Percentiles rank a stretch among this genome's conserved stretches.
Conservation (phyloP, 2,329 filamentous ascomycete genomes). For the Colletotrichum coccodes region DNA sequence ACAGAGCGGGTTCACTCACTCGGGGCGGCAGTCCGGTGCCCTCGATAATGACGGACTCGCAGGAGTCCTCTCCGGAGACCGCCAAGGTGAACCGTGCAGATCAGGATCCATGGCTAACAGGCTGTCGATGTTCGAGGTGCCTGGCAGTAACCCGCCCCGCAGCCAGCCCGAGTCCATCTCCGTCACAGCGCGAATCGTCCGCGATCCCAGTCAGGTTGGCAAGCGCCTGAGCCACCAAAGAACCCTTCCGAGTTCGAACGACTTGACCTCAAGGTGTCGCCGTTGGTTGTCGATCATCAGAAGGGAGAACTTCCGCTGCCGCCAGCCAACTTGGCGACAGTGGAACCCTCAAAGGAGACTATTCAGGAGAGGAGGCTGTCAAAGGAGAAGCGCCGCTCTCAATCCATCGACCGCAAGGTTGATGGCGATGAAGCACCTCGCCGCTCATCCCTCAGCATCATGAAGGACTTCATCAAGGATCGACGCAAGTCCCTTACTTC, state of each 20-base stretch:
- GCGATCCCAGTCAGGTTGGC: conserved; percentile 64
- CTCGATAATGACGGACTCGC: conserved; percentile 49
- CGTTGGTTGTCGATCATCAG: conserved; percentile 67
- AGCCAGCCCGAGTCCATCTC: conserved; percentile 81
- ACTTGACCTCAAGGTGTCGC: conserved; percentile 67
- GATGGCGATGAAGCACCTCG: conserved; percentile 52
- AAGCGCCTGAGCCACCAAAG: conserved; percentile 51
- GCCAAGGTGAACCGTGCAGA: conserved; percentile 51
- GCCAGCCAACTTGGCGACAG: conserved; percentile 38
- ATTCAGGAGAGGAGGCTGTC: conserved; percentile 60
- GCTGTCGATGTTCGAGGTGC: conserved; percentile 64
- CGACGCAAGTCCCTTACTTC: conserved; percentile 62
- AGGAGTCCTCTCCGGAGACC: conserved; percentile 59
- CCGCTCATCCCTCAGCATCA: conserved; percentile 68
- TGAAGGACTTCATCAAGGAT: conserved; percentile 71
- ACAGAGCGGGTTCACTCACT: conserved; percentile 53
- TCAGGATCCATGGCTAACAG: conserved; percentile 66
- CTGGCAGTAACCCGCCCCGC: conserved; percentile 47
- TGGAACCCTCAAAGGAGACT: conserved; percentile 51
- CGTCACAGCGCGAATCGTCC: conserved; percentile 85
- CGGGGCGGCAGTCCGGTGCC: conserved; percentile 45
- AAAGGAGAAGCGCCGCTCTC: conserved; percentile 48
- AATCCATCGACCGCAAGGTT: conserved; percentile 46
- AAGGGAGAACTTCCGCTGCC: conserved; percentile 46
- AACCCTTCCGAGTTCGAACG: conserved; percentile 56